Evolutionary conservation across 1,284 basidiomycete genomes (phyloP).

Genomic region (Hortiboletus rubellus): DNA sequence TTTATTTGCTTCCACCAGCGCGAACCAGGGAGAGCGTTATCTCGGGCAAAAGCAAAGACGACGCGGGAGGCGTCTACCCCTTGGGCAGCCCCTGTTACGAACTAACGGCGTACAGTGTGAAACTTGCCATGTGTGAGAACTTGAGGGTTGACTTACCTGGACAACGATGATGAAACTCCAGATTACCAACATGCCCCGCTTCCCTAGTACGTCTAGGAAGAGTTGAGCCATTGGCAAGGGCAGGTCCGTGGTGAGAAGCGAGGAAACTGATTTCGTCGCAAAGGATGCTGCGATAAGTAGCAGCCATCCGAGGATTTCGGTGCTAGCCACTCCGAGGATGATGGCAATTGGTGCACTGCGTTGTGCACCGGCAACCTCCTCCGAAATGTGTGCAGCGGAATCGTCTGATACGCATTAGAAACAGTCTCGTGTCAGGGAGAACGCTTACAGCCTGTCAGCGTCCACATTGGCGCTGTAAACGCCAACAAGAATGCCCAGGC

Average conservation of each 20-base stretch:
- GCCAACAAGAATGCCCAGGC: slow-evolving; percentile 73
- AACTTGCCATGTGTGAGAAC: not conserved
- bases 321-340: slow-evolving; percentile 60
- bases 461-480: slow-evolving; percentile 78
- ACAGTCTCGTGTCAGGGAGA: not conserved
- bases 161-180: slow-evolving; percentile 73
- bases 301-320: slow-evolving; percentile 63
- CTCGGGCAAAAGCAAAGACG: slow-evolving; percentile 71
- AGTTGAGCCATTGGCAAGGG: slow-evolving; percentile 73
- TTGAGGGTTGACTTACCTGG: slow-evolving; percentile 43
- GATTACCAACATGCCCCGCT: slow-evolving; percentile 66
- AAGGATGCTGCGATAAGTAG: slow-evolving; percentile 64
- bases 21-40: slow-evolving; percentile 71
- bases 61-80: slow-evolving; percentile 73
- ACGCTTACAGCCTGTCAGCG: slow-evolving; percentile 65
- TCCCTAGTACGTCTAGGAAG: slow-evolving; percentile 64
- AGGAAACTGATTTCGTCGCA: slow-evolving; percentile 55
- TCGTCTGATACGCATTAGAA: slow-evolving; percentile 49
- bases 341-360: slow-evolving; percentile 77
- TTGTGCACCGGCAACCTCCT: slow-evolving; percentile 69
- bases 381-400: slow-evolving; percentile 75
- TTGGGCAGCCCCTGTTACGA: slow-evolving; percentile 73
- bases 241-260: slow-evolving; percentile 50
- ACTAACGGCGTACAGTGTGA: slow-evolving; percentile 38
- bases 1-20: slow-evolving; percentile 66